Evolutionary conservation across 2,329 filamentous ascomycete genomes (phyloP), one percentile per base, ranked within the genome.

Genomic region (Sporothrix luriei): DNA sequence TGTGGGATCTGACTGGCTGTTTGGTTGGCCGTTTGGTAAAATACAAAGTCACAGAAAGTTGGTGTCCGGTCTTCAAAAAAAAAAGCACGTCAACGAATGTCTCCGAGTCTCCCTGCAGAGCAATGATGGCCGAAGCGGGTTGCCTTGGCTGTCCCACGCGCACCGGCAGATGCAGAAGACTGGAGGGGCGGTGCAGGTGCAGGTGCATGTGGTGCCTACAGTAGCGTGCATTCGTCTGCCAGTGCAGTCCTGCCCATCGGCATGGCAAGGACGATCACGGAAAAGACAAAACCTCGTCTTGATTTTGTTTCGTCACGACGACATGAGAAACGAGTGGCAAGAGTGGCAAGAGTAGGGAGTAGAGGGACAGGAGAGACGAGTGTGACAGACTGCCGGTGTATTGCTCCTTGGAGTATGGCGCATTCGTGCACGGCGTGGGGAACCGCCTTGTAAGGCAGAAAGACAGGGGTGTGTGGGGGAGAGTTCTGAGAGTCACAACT

Each of bases 201-300:
- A 48, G 43, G 26, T 55, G 52, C 51, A 55, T 26, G 52, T 55
- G 52, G 52, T 61, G 55, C 55, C 55, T 61, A 61, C 55, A 61
- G 33, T 61, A 43, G 55, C 55, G 55, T 43, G 10, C 13, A 21
- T 61, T 16, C 14, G 21, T 14, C 21, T 13, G 24, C 10, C 14
- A 38, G 33, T 33, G 33, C 55, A 61, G 33, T 19, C 33, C 55
- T 43, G 33, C 24, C 19, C 24, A 43, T 11, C 55, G 9, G 6
- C 55, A 10, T 19, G 6, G 13, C 43, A 14, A 48, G 2, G 13
- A 48, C 43, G 16, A 48, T 33, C 33, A 9, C 48, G 3, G 19
- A 49, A 16, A 5, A 49, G 16, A 38, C 52, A 38, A 6, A n/a
- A 38, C 2, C 54, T n/a, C 54, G 54, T 59, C 33, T 10, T 10